A percentile compares a stretch with the other conserved stretches of the same genome.
Evolutionary conservation across 805 yeast genomes (phyloP).

Genomic region (Metschnikowia bowlesiae): DNA sequence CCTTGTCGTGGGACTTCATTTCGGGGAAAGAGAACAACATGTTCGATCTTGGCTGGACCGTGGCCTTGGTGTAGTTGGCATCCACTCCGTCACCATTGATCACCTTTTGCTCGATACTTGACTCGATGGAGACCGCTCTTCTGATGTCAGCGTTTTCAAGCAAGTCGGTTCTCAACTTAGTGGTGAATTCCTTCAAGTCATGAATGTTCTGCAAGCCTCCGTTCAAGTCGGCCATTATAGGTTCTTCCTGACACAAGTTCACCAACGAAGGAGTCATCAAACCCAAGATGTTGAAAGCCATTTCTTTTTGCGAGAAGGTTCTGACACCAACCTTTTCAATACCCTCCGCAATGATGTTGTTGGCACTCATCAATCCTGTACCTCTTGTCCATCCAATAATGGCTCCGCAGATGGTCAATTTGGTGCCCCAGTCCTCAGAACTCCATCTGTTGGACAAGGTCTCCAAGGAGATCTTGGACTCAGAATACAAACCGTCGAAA

Average conservation of each 20-base stretch:
- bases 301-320: constrained; percentile 97
- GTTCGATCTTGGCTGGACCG: constrained; percentile 90
- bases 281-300: constrained; percentile 98
- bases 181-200: constrained; percentile 83
- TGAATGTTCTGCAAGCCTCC: constrained; percentile 97
- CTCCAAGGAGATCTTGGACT: constrained; percentile 92
- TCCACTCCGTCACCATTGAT: constrained; percentile 87
- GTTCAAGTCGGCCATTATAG: constrained; percentile 96
- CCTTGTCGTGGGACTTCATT: constrained; percentile 69
- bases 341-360: constrained; percentile 96
- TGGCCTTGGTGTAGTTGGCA: constrained; percentile 72
- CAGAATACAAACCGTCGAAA: constrained; percentile 96
- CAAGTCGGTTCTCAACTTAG: constrained; percentile 70
- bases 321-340: constrained; percentile 94
- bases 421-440: constrained; percentile 94
- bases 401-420: constrained; percentile 96
- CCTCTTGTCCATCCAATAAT: constrained; percentile 99
- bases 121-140: constrained; percentile 92
- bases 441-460: constrained; percentile 98
- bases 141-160: constrained; percentile 84
- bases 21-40: constrained; percentile 91
- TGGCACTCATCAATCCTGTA: constrained; percentile 97
- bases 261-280: constrained; percentile 82
- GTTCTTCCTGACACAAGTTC: constrained; percentile 83
- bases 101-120: constrained; percentile 80